These are phyloP conservation scores for Gossypium lobatum DNA, from an alignment of 441 rosid genomes.

Conservation along the genomic window DNA sequence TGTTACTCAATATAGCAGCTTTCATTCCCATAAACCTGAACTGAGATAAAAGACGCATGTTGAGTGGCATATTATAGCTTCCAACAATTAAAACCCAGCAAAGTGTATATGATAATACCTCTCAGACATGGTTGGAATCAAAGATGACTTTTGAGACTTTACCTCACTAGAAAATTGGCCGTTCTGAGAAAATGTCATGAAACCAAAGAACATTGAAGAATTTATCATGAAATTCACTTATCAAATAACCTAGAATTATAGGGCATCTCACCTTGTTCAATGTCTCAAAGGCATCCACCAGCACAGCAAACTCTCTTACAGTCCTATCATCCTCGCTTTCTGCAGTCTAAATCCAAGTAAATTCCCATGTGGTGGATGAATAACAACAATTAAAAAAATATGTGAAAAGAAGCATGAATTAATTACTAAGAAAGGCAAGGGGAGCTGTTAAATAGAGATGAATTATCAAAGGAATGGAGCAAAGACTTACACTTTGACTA, in stretches of 20 bases:
- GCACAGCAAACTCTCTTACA: conserved; percentile 59
- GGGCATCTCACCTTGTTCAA: conserved; percentile 37
- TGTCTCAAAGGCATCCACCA: conserved; percentile 57
- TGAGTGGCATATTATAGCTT: not conserved
- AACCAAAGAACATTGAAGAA: conserved; percentile 15
- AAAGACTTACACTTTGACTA: not conserved
- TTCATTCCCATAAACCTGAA: conserved; percentile 80
- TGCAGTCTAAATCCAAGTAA: conserved; percentile 46
- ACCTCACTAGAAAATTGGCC: conserved; percentile 22
- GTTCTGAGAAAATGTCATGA: conserved; percentile 23
- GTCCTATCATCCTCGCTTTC: conserved; percentile 75
- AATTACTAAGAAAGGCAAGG: not conserved
- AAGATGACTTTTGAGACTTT: conserved; percentile 18
- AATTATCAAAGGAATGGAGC: not conserved
- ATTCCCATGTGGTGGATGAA: conserved; percentile 24
- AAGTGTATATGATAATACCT: conserved; percentile 34
- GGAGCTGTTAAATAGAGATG: not conserved
- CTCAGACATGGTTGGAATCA: conserved; percentile 39
- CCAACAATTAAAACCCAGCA: not conserved
- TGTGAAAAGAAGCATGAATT: not conserved
- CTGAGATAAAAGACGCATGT: conserved; percentile 9
- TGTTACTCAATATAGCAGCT: conserved; percentile 60
- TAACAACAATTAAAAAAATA: not conserved
- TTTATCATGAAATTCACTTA: not conserved
- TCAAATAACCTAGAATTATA: not conserved